Evolutionary conservation across 106 monocot genomes (phyloP).

Genomic region (Dioscorea alata): DNA sequence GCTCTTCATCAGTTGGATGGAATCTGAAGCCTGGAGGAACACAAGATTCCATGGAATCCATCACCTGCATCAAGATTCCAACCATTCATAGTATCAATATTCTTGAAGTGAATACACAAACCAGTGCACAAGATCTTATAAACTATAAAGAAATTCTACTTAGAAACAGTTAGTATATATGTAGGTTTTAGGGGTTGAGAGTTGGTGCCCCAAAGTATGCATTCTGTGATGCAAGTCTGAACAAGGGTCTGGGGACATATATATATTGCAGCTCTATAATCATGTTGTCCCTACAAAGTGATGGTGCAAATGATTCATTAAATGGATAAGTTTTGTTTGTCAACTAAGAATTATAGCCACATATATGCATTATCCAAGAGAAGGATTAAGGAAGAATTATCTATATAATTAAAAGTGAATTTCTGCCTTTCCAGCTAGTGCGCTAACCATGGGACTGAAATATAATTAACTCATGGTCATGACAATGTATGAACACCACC

Average conservation of each 20-base stretch:
- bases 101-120: not conserved
- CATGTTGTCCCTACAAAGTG: constrained; percentile 45
- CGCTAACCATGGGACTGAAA: not conserved
- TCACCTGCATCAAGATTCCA: constrained; percentile 10
- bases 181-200: constrained; percentile 9
- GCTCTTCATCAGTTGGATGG: constrained; percentile 49
- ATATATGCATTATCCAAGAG: too few species aligned
- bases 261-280: constrained; percentile 27
- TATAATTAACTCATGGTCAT: too few species aligned
- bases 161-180: not conserved
- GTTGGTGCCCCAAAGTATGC: not conserved
- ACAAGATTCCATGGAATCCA: constrained; percentile 37
- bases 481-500: too few species aligned
- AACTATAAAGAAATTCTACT: too few species aligned
- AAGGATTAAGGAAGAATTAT: not conserved
- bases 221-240: constrained; percentile 15
- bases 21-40: constrained; percentile 52
- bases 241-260: constrained; percentile 14
- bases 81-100: not conserved
- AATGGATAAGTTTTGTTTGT: constrained; percentile 29
- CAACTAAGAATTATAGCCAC: constrained; percentile 2
- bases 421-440: not conserved
- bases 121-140: too few species aligned
- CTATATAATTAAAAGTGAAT: not conserved
- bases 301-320: constrained; percentile 43